phyloP scores from a whole-genome alignment of 2,329 filamentous ascomycete species.

The Colletotrichum eleusines region DNA sequence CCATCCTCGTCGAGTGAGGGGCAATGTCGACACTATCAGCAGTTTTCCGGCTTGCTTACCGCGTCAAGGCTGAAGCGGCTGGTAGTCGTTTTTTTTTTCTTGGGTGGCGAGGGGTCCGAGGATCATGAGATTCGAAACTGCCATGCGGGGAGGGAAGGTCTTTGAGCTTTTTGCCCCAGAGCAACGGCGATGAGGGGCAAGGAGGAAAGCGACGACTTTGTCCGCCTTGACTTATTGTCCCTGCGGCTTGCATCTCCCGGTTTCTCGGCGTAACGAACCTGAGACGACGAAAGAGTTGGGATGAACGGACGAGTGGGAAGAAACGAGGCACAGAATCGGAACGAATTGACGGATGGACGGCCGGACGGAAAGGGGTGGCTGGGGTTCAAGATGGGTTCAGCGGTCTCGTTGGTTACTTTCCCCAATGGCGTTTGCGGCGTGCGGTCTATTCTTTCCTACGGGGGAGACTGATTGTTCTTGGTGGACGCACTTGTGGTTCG shows the following conservation, averaged over 20 bases:
- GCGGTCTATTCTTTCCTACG: not conserved
- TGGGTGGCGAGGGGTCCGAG: not conserved
- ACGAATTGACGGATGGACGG: not conserved
- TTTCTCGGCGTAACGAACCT: slow-evolving; percentile 1
- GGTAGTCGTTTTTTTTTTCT: not conserved
- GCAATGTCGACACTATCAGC: not conserved
- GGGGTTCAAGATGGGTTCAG: slow-evolving; percentile 28
- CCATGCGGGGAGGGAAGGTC: not conserved
- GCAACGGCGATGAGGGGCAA: not conserved
- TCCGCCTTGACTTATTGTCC: not conserved
- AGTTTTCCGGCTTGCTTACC: slow-evolving; percentile 13
- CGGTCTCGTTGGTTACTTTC: slow-evolving; percentile 1
- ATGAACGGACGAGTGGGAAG: slow-evolving; percentile 22
- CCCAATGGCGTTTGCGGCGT: slow-evolving; percentile 30
- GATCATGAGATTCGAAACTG: slow-evolving; percentile 2
- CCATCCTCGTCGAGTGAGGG: not conserved
- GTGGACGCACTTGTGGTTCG: slow-evolving; percentile 9
- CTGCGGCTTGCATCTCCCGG: not conserved
- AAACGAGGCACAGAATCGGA: not conserved
- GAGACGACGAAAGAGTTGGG: slow-evolving; percentile 25
- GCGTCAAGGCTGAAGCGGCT: slow-evolving; percentile 5
- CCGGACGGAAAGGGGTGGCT: not conserved
- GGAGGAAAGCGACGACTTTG: not conserved
- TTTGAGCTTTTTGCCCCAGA: not conserved
- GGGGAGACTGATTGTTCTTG: not conserved